These are phyloP conservation scores for Pterocarpus santalinus DNA, from an alignment of 306 rosid genomes.

Conservation along the genomic window DNA sequence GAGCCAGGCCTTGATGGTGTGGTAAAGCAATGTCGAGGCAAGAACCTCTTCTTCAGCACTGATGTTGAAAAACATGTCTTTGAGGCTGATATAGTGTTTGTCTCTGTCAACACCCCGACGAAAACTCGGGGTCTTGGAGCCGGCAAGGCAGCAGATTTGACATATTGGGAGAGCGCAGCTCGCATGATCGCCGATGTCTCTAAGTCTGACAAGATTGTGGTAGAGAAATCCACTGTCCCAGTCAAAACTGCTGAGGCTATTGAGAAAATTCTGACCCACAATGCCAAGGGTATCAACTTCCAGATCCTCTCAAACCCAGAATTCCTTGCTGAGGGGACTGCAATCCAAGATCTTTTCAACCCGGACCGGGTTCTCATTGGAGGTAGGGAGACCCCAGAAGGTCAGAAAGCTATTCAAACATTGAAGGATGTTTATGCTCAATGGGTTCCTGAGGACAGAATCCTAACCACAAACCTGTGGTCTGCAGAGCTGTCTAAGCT, in stretches of 20 bases:
- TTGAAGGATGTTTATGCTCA: conserved; percentile 85
- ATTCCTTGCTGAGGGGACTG: conserved; percentile 97
- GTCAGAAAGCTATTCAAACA: conserved; percentile 74
- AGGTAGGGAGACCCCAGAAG: conserved; percentile 89
- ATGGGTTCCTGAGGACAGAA: conserved; percentile 85
- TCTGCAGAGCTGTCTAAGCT: conserved; percentile 96
- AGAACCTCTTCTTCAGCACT: conserved; percentile 96
- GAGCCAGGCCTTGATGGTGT: conserved; percentile 91
- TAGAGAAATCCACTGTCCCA: conserved; percentile 96
- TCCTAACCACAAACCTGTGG: conserved; percentile 93
- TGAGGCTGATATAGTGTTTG: conserved; percentile 94
- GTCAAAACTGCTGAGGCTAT: conserved; percentile 98
- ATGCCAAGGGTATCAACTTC: conserved; percentile 83
- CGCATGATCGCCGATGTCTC: conserved; percentile 97
- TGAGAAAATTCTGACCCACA: conserved; percentile 92
- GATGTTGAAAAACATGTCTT: conserved; percentile 86
- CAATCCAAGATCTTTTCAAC: conserved; percentile 80
- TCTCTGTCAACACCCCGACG: conserved; percentile 94
- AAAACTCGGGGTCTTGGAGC: conserved; percentile 95
- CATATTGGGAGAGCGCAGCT: conserved; percentile 98
- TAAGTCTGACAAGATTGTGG: conserved; percentile 88
- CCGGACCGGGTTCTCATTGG: conserved; percentile 93
- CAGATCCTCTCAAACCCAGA: conserved; percentile 94
- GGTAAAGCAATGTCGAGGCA: conserved; percentile 84
- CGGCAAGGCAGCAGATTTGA: conserved; percentile 93